Evolutionary conservation across 106 monocot species (phyloP), one percentile per base, ranked within the genome.

Genomic region (Cymbidium sinense): DNA sequence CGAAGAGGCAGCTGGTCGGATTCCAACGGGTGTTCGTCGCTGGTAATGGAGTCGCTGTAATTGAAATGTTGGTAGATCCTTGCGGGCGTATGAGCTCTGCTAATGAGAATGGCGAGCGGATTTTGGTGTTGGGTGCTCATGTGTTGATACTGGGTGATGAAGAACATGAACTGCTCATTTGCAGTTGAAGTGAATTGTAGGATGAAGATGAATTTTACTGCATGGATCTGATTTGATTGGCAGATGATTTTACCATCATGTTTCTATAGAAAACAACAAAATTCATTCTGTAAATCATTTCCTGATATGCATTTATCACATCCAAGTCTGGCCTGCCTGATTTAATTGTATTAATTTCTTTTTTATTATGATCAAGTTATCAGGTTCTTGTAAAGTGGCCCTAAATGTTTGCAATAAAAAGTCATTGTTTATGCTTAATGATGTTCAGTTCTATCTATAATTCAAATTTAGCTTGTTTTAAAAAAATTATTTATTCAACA

Each of bases 81-180:
- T 91, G 91, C 82, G 82, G 82, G 86, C 88, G 84, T 84, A 64
- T 91, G 62, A 88, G 85, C 51, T 61, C 43, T 7, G 88, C 81
- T 13, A 80, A 86, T 30, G 79, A 86, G 54, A 10, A 81, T 23
- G 99, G 99, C 1, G 13, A 76, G 34, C 64, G 86, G 52, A 39
- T 92, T 28, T 30, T 99, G 75, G 35, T 64, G 8, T 39, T 90
- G 74, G 99, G 94, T 21, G 55, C 47, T 76, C 86, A 99, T 77
- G 31, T 84, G 31, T 71, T 95, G 20, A 79, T 81, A 83, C 19
- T 95, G 64, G 92, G 79, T 37, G 67, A 81, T 19, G 50, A 75
- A 34, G 92, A 89, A 74, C 84, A 84, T 78, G 76, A 74, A 7
- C 21, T 88, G 41, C 27, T 23, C 10, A 37, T 71, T 71, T 35